Evolutionary conservation across 2,329 filamentous ascomycete genomes (phyloP).

Genomic region (Hortaea werneckii): DNA sequence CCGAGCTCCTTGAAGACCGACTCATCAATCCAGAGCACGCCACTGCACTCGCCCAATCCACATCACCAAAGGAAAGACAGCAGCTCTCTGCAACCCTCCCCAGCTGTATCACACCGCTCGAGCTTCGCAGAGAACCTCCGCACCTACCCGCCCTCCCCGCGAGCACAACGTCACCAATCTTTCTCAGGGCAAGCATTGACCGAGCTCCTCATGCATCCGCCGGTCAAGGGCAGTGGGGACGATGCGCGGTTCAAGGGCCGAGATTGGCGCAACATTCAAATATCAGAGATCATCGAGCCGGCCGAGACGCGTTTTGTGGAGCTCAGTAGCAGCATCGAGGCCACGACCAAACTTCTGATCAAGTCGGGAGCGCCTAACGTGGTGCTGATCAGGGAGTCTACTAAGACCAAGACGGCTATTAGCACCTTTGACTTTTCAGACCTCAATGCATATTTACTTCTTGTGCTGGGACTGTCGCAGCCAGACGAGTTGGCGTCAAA

Average conservation of each 20-base stretch:
- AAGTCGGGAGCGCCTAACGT: constrained; percentile 62
- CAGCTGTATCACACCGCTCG: constrained; percentile 40
- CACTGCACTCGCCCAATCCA: constrained; percentile 12
- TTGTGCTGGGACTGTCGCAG: constrained; percentile 71
- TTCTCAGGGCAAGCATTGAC: constrained; percentile 76
- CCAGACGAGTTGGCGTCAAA: constrained; percentile 62
- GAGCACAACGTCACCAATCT: constrained; percentile 67
- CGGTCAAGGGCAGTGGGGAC: constrained; percentile 49
- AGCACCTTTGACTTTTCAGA: constrained; percentile 90
- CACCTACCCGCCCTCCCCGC: constrained; percentile 66
- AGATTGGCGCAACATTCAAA: constrained; percentile 76
- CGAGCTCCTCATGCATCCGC: constrained; percentile 78
- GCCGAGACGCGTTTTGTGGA: constrained; percentile 75
- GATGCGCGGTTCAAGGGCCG: constrained; percentile 68
- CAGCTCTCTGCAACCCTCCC: constrained; percentile 17
- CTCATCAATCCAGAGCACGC: constrained; percentile 15
- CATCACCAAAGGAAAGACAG: constrained; percentile 11
- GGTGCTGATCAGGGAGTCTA: constrained; percentile 66
- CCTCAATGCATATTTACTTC: constrained; percentile 80
- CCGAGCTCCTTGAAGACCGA: constrained; percentile 9
- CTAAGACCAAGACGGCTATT: constrained; percentile 52
- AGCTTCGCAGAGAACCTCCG: constrained; percentile 73
- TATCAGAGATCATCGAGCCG: constrained; percentile 72
- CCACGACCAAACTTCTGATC: constrained; percentile 83
- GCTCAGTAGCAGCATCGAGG: constrained; percentile 76